phyloP scores from a whole-genome alignment of 352 stramenopile genomes.

The Phytopythium sindhum region DNA sequence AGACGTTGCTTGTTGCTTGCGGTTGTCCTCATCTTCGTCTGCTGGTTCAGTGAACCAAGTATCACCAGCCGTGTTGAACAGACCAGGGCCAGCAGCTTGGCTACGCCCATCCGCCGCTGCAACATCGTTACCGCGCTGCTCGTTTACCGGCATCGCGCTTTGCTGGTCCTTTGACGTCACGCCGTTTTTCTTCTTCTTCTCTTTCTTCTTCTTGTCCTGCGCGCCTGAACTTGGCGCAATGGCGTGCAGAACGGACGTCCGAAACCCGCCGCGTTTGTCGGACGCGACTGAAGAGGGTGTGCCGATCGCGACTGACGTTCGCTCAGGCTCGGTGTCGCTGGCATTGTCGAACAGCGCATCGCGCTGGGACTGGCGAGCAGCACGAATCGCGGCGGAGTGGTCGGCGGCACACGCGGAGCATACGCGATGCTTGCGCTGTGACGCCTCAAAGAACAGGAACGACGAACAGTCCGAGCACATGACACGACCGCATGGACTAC shows the following conservation, averaged over 20 bases:
- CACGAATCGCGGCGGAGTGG: slow-evolving; percentile 14
- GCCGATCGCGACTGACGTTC: background rate
- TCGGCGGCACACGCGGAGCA: slow-evolving; percentile 39
- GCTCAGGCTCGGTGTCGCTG: slow-evolving; percentile 10
- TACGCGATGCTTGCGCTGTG: slow-evolving; percentile 61
- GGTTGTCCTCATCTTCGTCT: slow-evolving; percentile 1
- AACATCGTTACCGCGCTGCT: background rate
- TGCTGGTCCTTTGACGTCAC: background rate
- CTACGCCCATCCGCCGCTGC: background rate
- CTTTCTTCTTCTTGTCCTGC: slow-evolving; percentile 12
- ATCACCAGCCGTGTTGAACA: slow-evolving; percentile 56
- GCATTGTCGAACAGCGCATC: slow-evolving; percentile 6
- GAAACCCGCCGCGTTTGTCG: slow-evolving; percentile 5
- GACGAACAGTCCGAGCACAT: slow-evolving; percentile 77
- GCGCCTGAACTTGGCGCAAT: slow-evolving; percentile 7
- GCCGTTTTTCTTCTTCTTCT: slow-evolving; percentile 9
- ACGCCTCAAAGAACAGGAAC: slow-evolving; percentile 61
- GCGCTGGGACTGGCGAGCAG: background rate
- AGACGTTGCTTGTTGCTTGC: background rate
- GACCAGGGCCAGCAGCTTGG: slow-evolving; percentile 6
- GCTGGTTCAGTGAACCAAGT: slow-evolving; percentile 54
- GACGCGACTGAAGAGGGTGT: slow-evolving; percentile 12
- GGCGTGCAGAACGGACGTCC: slow-evolving; percentile 9
- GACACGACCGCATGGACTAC: slow-evolving; percentile 56
- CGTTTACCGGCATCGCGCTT: background rate